Evolutionary conservation across 129 eudicot species (phyloP), one percentile per base, ranked within the genome.

Genomic region (Flaveria robusta): DNA sequence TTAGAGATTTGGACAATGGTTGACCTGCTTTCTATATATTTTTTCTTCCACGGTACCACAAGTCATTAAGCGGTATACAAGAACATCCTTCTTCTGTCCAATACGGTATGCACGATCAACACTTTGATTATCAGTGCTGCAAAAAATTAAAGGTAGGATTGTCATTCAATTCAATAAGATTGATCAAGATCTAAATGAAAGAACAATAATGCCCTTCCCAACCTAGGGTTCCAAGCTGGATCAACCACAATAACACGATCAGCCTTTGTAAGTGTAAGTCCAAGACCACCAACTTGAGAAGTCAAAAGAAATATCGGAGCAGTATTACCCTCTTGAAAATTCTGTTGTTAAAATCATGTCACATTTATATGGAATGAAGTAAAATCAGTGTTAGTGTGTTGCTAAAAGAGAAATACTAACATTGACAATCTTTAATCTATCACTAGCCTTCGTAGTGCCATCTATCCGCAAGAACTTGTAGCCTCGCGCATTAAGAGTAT

Each of bases 161-260:
- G 65, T 71, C 24, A 24, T 19, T 14, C 18, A 18, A 65, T 43
- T 39, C 12, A 2, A 68, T 19, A 12, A 2, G 5, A 78, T 19
- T 29, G 19, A 9, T 58, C 41, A 55, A 0, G 49, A 16, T 39
- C 14, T 4, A 41, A 73, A 20, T 47, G 62, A 31, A 55, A 45
- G 27, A 15, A 18, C 26, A 18, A 52, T 19, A 66, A n/a, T 39
- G 27, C 49, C 50, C 16, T 16, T 66, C 16, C 18, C 14, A 59
- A 93, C 97, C 99, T 95, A 22, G 99, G 99, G 71, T 95, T 95
- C 99, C 99, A 95, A 18, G 99, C 99, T 74, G 99, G 99, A 83
- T 95, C 99, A 67, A 87, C 99, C 45, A 95, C 99, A 59, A 95
- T 95, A 22, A 95, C 99, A 46, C 97, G 99, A 41, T 95, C 96